phyloP scores from a whole-genome alignment of 1,284 basidiomycete species.

The Tylopilus sp. region DNA sequence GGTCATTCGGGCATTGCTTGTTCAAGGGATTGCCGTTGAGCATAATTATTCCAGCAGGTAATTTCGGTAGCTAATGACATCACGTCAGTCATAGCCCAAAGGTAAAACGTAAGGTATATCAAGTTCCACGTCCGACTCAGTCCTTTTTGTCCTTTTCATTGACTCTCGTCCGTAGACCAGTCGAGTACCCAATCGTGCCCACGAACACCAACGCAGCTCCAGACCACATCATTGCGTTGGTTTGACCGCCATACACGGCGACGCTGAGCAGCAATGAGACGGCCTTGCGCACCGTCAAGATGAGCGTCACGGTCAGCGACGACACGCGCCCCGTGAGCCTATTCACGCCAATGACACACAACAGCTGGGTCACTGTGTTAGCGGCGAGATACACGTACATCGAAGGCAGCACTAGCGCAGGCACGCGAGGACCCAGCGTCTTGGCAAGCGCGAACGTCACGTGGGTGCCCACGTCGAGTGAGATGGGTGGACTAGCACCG shows the following conservation, averaged over 20 bases:
- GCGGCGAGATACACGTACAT: conserved; percentile 75
- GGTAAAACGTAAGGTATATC: not conserved
- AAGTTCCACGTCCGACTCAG: conserved; percentile 13
- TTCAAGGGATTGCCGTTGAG: too few species aligned
- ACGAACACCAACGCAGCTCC: conserved; percentile 77
- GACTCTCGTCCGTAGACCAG: conserved; percentile 44
- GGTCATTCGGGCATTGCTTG: too few species aligned
- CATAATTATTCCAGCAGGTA: too few species aligned
- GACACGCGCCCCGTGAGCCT: conserved; percentile 84
- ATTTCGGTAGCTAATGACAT: too few species aligned
- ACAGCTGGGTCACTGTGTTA: conserved; percentile 88
- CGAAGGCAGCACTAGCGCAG: conserved; percentile 61
- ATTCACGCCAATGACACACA: conserved; percentile 94
- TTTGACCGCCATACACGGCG: conserved; percentile 48
- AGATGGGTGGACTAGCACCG: conserved; percentile 53
- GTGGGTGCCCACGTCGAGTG: conserved; percentile 9
- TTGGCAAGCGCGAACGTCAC: not conserved
- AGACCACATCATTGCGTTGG: conserved; percentile 63
- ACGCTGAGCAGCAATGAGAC: conserved; percentile 85
- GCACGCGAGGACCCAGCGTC: not conserved
- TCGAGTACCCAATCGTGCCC: conserved; percentile 80
- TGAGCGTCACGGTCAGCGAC: conserved; percentile 87
- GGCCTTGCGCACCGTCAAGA: conserved; percentile 92
- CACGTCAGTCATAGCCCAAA: too few species aligned
- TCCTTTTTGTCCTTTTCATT: conserved; percentile 37